phyloP scores from a whole-genome alignment of 1,284 basidiomycete species.

The Cutaneotrichosporon curvatum region DNA sequence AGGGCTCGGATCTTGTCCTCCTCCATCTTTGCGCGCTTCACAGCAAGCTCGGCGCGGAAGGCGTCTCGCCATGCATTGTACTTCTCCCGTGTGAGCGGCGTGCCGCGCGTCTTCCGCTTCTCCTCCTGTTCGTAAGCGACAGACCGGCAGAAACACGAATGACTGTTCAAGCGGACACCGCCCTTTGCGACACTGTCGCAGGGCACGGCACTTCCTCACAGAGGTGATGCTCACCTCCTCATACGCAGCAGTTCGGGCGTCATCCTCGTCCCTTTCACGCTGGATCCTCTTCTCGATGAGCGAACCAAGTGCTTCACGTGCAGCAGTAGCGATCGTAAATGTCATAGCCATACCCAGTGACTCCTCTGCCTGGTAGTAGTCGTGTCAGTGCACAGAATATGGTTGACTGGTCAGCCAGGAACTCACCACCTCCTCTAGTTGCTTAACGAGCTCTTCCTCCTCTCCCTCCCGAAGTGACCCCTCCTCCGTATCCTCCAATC shows the following conservation, averaged over 20 bases:
- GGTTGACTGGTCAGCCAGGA: neutral
- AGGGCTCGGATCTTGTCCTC: slow-evolving; percentile 72
- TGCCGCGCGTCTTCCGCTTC: slow-evolving; percentile 79
- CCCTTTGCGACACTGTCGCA: too few relatives aligned
- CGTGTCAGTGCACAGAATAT: neutral
- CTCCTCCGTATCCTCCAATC: slow-evolving; percentile 53
- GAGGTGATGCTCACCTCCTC: slow-evolving; percentile 57
- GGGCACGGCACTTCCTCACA: too few relatives aligned
- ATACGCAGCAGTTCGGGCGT: slow-evolving; percentile 61
- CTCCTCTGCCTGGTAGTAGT: slow-evolving; percentile 63
- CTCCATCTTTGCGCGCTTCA: slow-evolving; percentile 61
- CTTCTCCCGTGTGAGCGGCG: slow-evolving; percentile 72
- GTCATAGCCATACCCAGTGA: slow-evolving; percentile 97
- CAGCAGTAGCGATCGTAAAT: slow-evolving; percentile 81
- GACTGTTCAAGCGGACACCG: too few relatives aligned
- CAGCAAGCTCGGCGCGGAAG: slow-evolving; percentile 64
- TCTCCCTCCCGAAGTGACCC: slow-evolving; percentile 53
- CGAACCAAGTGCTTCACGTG: slow-evolving; percentile 67
- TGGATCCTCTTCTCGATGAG: slow-evolving; percentile 59
- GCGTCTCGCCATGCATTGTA: slow-evolving; percentile 74
- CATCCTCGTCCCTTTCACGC: slow-evolving; percentile 57
- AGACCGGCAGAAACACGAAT: too few relatives aligned
- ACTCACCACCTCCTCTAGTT: slow-evolving; percentile 61
- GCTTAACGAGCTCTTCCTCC: slow-evolving; percentile 57
- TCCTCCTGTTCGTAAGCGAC: slow-evolving; percentile 60